A percentile compares a stretch with the other conserved stretches of the same genome.
These are phyloP conservation scores for Ophiostoma sp. DNA, from an alignment of 2,329 filamentous ascomycete genomes.

Conservation along the genomic window DNA sequence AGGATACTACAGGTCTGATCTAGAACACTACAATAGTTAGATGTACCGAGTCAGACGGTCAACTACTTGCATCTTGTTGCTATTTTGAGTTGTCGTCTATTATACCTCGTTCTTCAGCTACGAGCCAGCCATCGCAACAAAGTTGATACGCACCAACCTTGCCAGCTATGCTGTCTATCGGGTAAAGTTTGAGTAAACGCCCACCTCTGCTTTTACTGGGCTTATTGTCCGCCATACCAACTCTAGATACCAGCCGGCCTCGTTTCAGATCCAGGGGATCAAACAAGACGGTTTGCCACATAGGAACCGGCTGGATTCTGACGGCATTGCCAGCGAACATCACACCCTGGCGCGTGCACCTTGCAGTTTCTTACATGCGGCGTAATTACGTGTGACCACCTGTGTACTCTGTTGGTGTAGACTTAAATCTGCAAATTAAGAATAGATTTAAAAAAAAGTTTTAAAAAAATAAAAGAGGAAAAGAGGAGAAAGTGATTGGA, in stretches of 20 bases:
- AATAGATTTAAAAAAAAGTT: not conserved
- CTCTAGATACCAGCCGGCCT: not conserved
- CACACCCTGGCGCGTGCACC: no score
- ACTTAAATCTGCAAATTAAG: not conserved
- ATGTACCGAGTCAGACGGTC: not conserved
- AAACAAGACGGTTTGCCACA: not conserved
- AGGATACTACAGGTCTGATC: no score
- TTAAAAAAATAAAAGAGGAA: not conserved
- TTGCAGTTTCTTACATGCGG: not conserved
- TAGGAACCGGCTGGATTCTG: not conserved
- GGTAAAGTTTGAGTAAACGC: not conserved
- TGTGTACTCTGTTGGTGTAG: not conserved
- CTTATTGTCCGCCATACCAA: not conserved
- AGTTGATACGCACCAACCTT: not conserved
- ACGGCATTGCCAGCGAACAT: not conserved
- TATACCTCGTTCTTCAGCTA: not conserved
- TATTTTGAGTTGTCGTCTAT: not conserved
- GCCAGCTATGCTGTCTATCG: not conserved
- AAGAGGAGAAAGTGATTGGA: not conserved
- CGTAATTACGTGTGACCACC: no score
- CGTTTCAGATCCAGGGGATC: slow-evolving; percentile 4
- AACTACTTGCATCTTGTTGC: not conserved
- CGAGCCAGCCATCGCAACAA: not conserved
- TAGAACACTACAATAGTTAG: no score
- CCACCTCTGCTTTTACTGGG: not conserved